Evolutionary conservation across 805 yeast genomes (phyloP), one percentile per base, ranked within the genome.

Genomic region (Ogataea wickerhamii): DNA sequence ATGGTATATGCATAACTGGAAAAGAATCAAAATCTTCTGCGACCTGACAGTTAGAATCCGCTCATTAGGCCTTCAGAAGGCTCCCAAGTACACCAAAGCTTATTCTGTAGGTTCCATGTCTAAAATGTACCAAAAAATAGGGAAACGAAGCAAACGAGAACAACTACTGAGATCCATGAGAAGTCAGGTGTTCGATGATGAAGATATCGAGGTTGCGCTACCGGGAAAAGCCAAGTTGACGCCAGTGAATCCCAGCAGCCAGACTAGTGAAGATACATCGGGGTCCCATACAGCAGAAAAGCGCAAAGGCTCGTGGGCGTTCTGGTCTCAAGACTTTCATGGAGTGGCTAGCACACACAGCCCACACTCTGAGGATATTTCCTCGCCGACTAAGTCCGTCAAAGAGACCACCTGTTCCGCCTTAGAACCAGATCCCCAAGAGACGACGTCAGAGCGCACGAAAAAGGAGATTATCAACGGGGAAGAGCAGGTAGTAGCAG

Each of bases 251-350:
- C 25, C 25, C 25, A 22, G 25, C 25, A 12, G 11, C 8, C 17
- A 11, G 7, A n/a, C 23, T 6, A 5, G 12, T 12, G 23, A 10
- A 13, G 18, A 14, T 12, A 14, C 29, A 11, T 5, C 6, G n/a
- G 19, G 18, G 16, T 22, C 24, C 17, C 28, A 18, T 20, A 6
- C 24, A 16, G 22, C 28, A 12, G 23, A 18, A 11, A 35, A 44
- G 14, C 40, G 56, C 19, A 46, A 46, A 18, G 43, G 48, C 22
- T 45, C 56, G 3, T 56, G 60, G 60, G 58, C 55, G 0, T 53
- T 55, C 34, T 56, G 60, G 61, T 28, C 40, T 14, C 18, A 30
- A 4, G 45, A 41, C 4, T 8, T 7, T 8, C 25, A 22, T 8
- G 25, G 25, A 22, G 8, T 12, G 12, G 12, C 12, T 12, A 22